Evolutionary conservation across 768 basidiomycete species (phyloP).

Genomic region (Boletus reticuloceps): DNA sequence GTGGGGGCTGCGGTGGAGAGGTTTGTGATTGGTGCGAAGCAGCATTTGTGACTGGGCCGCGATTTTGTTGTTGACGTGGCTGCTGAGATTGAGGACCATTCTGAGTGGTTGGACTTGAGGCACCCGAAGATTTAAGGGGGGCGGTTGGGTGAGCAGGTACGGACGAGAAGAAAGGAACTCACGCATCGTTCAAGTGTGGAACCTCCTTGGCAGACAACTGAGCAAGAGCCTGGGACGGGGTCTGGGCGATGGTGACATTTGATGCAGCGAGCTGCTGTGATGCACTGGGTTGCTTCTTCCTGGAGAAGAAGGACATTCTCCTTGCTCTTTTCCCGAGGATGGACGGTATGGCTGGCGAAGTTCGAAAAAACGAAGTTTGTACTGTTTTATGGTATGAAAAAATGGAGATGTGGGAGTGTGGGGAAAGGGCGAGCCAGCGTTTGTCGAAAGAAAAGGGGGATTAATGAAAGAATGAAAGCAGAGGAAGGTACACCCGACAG

Average conservation of each 20-base stretch:
- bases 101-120: slow-evolving; percentile 14
- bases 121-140: neutral
- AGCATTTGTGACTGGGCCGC: slow-evolving; percentile 31
- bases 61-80: slow-evolving; percentile 36
- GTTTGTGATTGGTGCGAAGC: slow-evolving; percentile 29
- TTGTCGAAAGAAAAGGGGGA: slow-evolving; percentile 9
- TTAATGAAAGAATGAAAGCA: slow-evolving; percentile 7
- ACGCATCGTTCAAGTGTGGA: slow-evolving; percentile 34
- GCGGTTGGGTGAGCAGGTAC: slow-evolving; percentile 1
- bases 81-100: slow-evolving; percentile 33
- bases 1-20: slow-evolving; percentile 32
- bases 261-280: slow-evolving; percentile 43
- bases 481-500: neutral
- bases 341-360: slow-evolving; percentile 62
- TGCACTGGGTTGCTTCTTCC: slow-evolving; percentile 72
- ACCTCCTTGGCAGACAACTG: slow-evolving; percentile 43
- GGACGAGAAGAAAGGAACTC: slow-evolving; percentile 22
- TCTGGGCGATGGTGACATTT: slow-evolving; percentile 57
- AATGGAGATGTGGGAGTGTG: neutral
- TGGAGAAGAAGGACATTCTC: slow-evolving; percentile 93
- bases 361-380: slow-evolving; percentile 12
- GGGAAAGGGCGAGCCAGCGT: slow-evolving; percentile 25
- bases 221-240: slow-evolving; percentile 66
- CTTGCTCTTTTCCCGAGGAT: slow-evolving; percentile 56
- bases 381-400: slow-evolving; percentile 13